phyloP scores from a whole-genome alignment of 768 basidiomycete species.

The Termitomyces bulborhizus region DNA sequence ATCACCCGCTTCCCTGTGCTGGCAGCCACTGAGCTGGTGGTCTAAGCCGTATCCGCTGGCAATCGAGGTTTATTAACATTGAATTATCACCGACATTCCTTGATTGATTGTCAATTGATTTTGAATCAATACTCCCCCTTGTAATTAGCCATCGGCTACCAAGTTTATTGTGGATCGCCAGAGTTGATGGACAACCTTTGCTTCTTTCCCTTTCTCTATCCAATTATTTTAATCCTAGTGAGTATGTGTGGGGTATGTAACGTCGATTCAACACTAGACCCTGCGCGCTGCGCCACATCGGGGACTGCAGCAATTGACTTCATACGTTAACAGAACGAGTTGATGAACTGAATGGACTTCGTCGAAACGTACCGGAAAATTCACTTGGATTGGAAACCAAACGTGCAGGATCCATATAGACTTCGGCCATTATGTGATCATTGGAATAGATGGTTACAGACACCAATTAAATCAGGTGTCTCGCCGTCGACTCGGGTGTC shows the following conservation, averaged over 20 bases:
- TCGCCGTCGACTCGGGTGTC: neutral
- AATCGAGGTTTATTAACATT: neutral
- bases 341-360: neutral
- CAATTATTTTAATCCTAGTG: too few relatives aligned
- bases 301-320: neutral
- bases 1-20: neutral
- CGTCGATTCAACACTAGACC: neutral
- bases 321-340: neutral
- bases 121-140: neutral
- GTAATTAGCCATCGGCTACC: neutral
- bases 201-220: too few relatives aligned
- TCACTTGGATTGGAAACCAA: neutral
- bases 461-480: too few relatives aligned
- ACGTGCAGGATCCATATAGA: neutral
- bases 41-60: neutral
- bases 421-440: neutral
- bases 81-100: too few relatives aligned
- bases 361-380: neutral
- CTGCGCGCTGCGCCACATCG: slow-evolving; percentile 3
- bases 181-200: neutral
- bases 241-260: neutral
- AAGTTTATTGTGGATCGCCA: neutral
- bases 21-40: neutral
- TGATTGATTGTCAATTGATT: neutral
- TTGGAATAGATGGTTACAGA: neutral